A percentile compares a stretch with the other conserved stretches of the same genome.
Conservation (phyloP, 2,329 filamentous ascomycete species). For the Aspergillus luchuensis region DNA sequence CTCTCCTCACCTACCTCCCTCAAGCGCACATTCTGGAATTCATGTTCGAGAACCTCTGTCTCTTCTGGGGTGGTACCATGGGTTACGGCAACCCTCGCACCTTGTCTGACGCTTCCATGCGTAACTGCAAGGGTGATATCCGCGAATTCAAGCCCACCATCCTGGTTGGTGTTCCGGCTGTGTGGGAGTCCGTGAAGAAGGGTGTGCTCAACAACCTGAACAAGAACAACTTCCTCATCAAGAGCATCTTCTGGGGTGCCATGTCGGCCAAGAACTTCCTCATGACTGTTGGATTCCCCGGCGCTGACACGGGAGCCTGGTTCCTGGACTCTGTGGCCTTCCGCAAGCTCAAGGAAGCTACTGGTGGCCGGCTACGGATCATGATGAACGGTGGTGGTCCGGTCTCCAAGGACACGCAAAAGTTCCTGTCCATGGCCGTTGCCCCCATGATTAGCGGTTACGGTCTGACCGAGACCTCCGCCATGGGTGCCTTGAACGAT, state of each 20-base stretch:
- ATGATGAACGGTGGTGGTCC: conserved; percentile 94
- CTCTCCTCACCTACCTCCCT: conserved; percentile 85
- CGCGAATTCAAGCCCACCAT: conserved; percentile 86
- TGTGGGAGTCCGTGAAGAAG: conserved; percentile 98
- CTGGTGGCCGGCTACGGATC: conserved; percentile 83
- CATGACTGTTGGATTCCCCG: conserved; percentile 54
- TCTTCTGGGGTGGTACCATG: conserved; percentile 88
- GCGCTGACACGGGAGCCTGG: conserved; percentile 55
- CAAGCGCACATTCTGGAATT: conserved; percentile 96
- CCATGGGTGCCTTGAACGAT: conserved; percentile 61
- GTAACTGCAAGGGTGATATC: conserved; percentile 91
- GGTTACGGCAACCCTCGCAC: conserved; percentile 92
- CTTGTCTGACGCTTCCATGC: conserved; percentile 79
- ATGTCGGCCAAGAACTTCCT: conserved; percentile 64
- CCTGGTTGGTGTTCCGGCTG: conserved; percentile 89
- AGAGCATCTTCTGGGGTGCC: conserved; percentile 75
- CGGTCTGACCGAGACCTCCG: conserved; percentile 89
- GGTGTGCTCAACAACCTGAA: conserved; percentile 82
- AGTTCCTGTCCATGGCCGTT: conserved; percentile 88
- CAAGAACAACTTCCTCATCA: conserved; percentile 67
- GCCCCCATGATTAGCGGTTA: conserved; percentile 95
- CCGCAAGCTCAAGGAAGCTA: conserved; percentile 85
- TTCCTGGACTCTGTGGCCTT: conserved; percentile 84
- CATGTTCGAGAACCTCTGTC: conserved; percentile 85
- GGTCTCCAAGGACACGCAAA: conserved; percentile 81